phyloP scores from a whole-genome alignment of 208 protist genomes.

The Porcisia deanei region DNA sequence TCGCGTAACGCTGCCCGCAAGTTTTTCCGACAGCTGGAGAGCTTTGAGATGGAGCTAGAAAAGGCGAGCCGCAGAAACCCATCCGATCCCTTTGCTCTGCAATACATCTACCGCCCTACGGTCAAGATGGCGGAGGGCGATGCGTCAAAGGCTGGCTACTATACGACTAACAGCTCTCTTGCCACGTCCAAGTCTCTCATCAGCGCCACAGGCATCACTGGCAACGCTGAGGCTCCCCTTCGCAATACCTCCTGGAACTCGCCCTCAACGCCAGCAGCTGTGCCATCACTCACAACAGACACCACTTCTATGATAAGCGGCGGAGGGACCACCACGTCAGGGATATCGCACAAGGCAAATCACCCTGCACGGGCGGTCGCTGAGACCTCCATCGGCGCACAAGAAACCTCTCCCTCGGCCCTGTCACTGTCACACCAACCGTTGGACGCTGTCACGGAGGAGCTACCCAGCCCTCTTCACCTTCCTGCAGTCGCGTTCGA shows the following conservation, averaged over 20 bases:
- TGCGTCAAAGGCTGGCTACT: not conserved
- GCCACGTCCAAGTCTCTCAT: not conserved
- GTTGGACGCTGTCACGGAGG: not conserved
- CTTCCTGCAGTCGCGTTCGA: slow-evolving; percentile 29
- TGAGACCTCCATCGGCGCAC: not conserved
- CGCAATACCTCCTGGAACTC: not conserved
- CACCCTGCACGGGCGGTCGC: not conserved
- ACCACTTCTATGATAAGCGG: not conserved
- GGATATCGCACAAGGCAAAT: not conserved
- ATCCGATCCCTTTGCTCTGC: slow-evolving; percentile 6
- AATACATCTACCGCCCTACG: slow-evolving; percentile 26
- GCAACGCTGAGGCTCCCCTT: not conserved
- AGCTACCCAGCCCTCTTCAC: slow-evolving; percentile 22
- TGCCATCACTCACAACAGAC: not conserved
- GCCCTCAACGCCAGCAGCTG: not conserved
- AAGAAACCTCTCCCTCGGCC: not conserved
- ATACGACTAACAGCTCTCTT: slow-evolving; percentile 17
- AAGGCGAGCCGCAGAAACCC: slow-evolving; percentile 5
- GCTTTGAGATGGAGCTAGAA: slow-evolving; percentile 23
- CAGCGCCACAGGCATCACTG: not conserved
- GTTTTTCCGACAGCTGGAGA: slow-evolving; percentile 30
- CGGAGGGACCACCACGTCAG: not conserved
- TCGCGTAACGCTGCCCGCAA: slow-evolving; percentile 8
- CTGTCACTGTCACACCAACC: not conserved
- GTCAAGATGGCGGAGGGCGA: slow-evolving; percentile 16